Percentiles rank a stretch among this genome's conserved stretches.
These are phyloP conservation scores for Chrysoporthe puriensis DNA, from an alignment of 2,329 filamentous ascomycete genomes.

Conservation along the genomic window DNA sequence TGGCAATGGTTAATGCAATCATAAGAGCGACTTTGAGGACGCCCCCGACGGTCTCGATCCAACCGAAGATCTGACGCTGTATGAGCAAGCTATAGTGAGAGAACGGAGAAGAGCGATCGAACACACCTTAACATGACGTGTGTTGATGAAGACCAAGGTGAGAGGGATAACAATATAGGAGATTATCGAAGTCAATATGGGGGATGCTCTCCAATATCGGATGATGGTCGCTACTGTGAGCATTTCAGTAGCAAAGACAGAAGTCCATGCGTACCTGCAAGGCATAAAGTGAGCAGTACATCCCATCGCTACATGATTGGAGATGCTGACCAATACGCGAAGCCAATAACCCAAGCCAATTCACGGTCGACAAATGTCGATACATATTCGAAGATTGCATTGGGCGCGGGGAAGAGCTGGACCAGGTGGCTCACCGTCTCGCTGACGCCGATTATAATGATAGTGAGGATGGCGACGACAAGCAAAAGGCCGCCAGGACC, in stretches of 20 bases:
- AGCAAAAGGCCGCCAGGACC: conserved; percentile 29
- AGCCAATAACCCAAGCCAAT: conserved; percentile 29
- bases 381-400: conserved; percentile 31
- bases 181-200: conserved; percentile 22
- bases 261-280: conserved; percentile 23
- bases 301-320: background rate
- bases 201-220: conserved; percentile 18
- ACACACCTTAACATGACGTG: conserved; percentile 23
- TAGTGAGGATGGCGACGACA: conserved; percentile 25
- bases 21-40: conserved; percentile 30
- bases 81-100: conserved; percentile 3
- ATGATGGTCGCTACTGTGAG: conserved; percentile 23
- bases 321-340: conserved; percentile 29
- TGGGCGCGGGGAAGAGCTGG: conserved; percentile 30
- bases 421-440: conserved; percentile 31
- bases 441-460: conserved; percentile 28
- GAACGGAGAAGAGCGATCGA: too few species aligned
- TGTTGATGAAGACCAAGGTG: conserved; percentile 25
- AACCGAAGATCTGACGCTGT: conserved; percentile 31
- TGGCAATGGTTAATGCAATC: conserved; percentile 25
- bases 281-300: background rate
- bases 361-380: conserved; percentile 32
- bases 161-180: conserved; percentile 11
- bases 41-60: conserved; percentile 32
- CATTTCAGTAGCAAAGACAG: conserved; percentile 27